Evolutionary conservation across 768 basidiomycete genomes (phyloP), one percentile per base, ranked within the genome.

Genomic region (Termitomyces sp.): DNA sequence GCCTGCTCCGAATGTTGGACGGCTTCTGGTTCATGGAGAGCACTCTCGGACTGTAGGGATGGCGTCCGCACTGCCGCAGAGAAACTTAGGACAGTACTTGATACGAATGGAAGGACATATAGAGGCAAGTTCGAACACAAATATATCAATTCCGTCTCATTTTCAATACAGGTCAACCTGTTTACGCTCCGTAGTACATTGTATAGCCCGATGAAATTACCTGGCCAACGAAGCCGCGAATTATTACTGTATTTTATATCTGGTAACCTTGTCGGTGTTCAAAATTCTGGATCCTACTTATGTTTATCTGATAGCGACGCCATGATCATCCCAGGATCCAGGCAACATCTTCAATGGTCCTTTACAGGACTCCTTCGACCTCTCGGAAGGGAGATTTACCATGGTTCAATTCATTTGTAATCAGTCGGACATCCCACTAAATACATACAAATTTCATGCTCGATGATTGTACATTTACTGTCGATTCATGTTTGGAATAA

Each of bases 1-100:
- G 82, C 82, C 14, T 91, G 90, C 67, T 89, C 88, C 17, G 92
- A 94, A 69, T 91, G 91, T 70, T 94, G 91, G 91, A 85, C 79
- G 15, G 83, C 85, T 2, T 83, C 86, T 0, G 85, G 83, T 0
- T 82, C 83, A 20, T 92, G 89, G 88, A 76, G 81, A 36, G 87
- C 85, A 15, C 73, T 92, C 63, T 84, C 84, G 47, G 84, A 85
- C 25, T 84, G 83, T 67, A 79, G 84, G 59, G 83, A 83, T n/a
- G 78, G 80, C 4, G 85, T 93, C 25, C 79, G 82, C 43, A 81
- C 77, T 40, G 81, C 85, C 36, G 91, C 87, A 10, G 73, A 74
- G 36, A 87, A 84, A 67, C 77, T 93, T 66, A 86, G 86, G 69
- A 76, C 71, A 52, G 64, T 85, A 12, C 66, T 86, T 48, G 88